Evolutionary conservation across 2,329 filamentous ascomycete species (phyloP), one percentile per base, ranked within the genome.

Genomic region (Uncinocarpus reesii): DNA sequence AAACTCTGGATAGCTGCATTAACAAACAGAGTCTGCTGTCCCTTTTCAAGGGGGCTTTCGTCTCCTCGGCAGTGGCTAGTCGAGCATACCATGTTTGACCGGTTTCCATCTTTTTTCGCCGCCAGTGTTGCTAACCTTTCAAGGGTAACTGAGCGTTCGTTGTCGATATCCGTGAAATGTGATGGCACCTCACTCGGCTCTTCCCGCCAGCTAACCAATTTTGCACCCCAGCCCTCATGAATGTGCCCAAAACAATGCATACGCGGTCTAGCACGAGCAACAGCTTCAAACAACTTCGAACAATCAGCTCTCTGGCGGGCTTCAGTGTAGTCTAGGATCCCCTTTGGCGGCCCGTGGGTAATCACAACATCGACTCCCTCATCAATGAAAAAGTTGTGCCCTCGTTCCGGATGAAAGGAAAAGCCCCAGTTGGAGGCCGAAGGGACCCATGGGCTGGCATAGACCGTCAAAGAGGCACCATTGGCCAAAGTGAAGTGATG

Each of bases 1-100:
- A 58, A 56, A 2, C 72, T 66, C 62, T 77, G 65, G 21, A 80
- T 72, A 0, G 79, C 67, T 1, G 77, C 77, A 58, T 81, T 82
- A 7, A 82, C 65, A 56, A 81, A 79, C 5, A 81, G 57, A 0
- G 78, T 81, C 53, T 79, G 69, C 35, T 64, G 59, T 0, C 72
- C 72, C 6, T 37, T 42, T 24, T 61, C 37, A 0, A 72, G 15
- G 1, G 54, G 56, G 21, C 57, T 53, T n/a, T 55, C 49, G 20
- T 67, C 63, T 1, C 60, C 56, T 0, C 60, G 59, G 45, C 70
- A 67, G 49, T 67, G 62, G 29, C 73, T 74, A 2, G 72, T 62
- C 11, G 58, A 49, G 11, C 59, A 60, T 36, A 58, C 69, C 11
- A 62, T 56, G 15, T 43, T 35, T 13, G 2, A 7, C 20, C 7